These are phyloP conservation scores for Parastagonospora avenae DNA, from an alignment of 2,329 filamentous ascomycete genomes.

Conservation along the genomic window DNA sequence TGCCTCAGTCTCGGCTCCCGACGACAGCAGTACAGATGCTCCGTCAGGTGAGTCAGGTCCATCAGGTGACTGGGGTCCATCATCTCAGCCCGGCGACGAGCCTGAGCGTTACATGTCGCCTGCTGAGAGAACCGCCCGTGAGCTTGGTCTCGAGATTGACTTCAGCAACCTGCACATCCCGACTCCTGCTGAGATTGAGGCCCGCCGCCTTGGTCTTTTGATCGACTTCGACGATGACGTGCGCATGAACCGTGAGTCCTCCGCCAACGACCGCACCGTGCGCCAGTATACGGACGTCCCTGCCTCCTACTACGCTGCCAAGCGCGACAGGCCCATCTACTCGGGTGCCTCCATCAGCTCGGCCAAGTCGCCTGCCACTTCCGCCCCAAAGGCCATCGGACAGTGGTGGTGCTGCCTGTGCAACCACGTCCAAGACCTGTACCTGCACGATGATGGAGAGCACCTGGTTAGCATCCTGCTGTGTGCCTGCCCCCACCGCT, in stretches of 20 bases:
- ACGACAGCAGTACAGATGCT: too few relatives aligned
- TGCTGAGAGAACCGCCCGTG: background rate
- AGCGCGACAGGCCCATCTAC: background rate
- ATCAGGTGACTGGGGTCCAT: too few relatives aligned
- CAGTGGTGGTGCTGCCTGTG: constrained; percentile 14
- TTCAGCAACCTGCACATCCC: background rate
- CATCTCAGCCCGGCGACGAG: too few relatives aligned
- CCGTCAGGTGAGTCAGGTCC: too few relatives aligned
- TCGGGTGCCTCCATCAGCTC: background rate
- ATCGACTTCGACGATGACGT: background rate
- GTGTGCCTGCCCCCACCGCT: constrained; percentile 32
- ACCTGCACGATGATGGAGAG: constrained; percentile 2
- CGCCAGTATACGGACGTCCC: background rate
- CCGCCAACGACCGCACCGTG: background rate
- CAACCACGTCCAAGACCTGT: background rate
- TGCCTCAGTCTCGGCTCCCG: too few relatives aligned
- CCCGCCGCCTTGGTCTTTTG: background rate
- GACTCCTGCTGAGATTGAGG: background rate
- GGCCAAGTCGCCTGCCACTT: background rate
- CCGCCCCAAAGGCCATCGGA: background rate
- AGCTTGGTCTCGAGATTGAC: background rate
- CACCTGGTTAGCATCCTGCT: constrained; percentile 25
- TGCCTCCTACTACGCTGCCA: background rate
- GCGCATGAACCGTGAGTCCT: background rate
- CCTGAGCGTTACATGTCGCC: too few relatives aligned